These are phyloP conservation scores for Fusarium drepaniforme DNA, from an alignment of 2,329 filamentous ascomycete genomes.

Conservation along the genomic window DNA sequence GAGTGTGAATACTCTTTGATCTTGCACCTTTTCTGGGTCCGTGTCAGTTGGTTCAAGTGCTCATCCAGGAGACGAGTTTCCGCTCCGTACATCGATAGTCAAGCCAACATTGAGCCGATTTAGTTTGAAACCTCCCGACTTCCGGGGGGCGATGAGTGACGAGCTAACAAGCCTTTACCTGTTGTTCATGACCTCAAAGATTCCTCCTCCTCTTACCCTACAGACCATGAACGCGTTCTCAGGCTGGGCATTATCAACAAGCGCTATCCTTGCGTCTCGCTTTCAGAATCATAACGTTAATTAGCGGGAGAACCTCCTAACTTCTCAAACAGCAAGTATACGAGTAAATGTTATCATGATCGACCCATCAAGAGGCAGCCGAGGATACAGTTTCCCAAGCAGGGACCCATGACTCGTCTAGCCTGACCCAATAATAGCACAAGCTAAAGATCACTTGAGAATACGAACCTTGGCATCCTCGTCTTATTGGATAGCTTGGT, in stretches of 20 bases:
- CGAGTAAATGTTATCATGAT: neutral
- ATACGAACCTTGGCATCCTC: constrained; percentile 1
- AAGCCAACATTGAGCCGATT: too few species aligned
- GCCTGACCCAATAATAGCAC: neutral
- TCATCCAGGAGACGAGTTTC: too few species aligned
- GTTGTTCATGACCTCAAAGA: neutral
- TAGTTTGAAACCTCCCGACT: too few species aligned
- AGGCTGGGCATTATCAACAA: neutral
- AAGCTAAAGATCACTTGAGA: neutral
- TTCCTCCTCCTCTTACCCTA: neutral
- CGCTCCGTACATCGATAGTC: too few species aligned
- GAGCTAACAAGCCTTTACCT: neutral
- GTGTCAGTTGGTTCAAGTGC: too few species aligned
- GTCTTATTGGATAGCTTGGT: neutral
- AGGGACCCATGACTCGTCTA: neutral
- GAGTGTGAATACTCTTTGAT: neutral
- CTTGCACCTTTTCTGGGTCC: too few species aligned
- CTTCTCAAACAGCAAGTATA: neutral
- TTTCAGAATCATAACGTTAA: neutral
- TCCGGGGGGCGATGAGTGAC: neutral
- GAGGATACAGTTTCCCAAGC: neutral
- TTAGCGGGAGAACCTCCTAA: neutral
- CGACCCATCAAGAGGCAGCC: neutral
- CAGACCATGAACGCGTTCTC: neutral
- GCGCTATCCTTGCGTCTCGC: neutral